Evolutionary conservation across 176 grass and related monocot genomes (phyloP), one percentile per base, ranked within the genome.

Genomic region (Saccharum officinarum): DNA sequence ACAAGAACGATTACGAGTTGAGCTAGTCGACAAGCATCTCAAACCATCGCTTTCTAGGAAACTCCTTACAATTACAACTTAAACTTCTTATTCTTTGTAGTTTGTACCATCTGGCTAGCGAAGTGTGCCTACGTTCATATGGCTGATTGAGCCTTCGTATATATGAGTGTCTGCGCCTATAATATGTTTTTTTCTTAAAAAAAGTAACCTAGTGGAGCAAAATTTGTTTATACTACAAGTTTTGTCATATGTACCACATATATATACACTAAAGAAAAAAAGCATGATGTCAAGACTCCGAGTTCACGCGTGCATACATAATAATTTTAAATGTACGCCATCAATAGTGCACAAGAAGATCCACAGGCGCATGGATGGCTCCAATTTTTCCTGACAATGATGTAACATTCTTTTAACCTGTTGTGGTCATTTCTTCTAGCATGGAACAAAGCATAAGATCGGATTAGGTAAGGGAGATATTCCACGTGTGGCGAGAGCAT

Each of bases 401-500:
- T 38, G 68, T 55, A 75, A 59, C 55, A 36, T 54, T 77, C 84
- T 65, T 84, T 54, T 49, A 47, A 37, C 47, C 6, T 49, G 9
- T 38, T 36, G 3, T 54, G 49, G 49, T 67, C 23, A 44, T 77
- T 34, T 31, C 67, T 37, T 73, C 20, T 39, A 82, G 73, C 66
- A 82, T 66, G 28, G 44, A 67, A 83, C 79, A 83, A 78, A 68
- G 67, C 26, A 73, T 31, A 82, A 17, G 72, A 86, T 86, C 57
- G 57, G 67, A 82, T 82, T 86, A 90, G 73, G 67, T 78, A 71
- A 86, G 72, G 71, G 83, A 86, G 54, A 90, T 78, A 78, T 82
- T 78, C 79, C 83, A 36, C 45, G 71, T 85, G 49, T 44, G 83
- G 69, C 25, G 2, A 36, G 50, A 59, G 64, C 52, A 77, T 79